Conservation (phyloP, 441 rosid genomes). For the Syzygium malaccense region DNA sequence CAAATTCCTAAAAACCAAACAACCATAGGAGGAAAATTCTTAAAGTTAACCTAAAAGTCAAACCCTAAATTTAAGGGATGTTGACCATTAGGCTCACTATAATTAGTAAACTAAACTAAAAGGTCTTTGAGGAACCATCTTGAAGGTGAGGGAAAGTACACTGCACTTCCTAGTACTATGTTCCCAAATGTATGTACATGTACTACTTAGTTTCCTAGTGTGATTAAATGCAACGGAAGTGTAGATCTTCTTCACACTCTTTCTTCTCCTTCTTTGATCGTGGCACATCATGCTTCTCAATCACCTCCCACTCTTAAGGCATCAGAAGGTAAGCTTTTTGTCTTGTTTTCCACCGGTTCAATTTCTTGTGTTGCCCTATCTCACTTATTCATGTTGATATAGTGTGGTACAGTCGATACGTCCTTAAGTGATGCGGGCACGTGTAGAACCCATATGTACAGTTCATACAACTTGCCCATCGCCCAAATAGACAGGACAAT, state of each 20-base stretch:
- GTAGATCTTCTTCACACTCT: neutral
- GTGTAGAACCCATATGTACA: neutral
- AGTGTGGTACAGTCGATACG: too few relatives aligned
- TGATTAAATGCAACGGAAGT: neutral
- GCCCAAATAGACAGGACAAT: neutral
- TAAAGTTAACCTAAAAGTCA: neutral
- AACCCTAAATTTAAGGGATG: neutral
- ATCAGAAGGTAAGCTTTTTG: neutral
- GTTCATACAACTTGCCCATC: neutral
- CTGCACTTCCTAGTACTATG: neutral
- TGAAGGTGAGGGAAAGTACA: neutral
- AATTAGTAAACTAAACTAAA: neutral
- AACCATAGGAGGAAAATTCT: neutral
- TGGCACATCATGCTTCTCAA: neutral
- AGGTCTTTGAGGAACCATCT: neutral
- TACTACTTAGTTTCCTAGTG: neutral
- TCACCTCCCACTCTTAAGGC: neutral
- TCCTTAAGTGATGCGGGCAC: fast-evolving
- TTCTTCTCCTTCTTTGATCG: neutral
- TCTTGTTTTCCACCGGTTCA: neutral
- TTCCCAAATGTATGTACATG: neutral
- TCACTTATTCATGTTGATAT: neutral
- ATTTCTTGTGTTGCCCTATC: neutral
- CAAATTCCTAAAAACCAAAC: neutral
- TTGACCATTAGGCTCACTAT: neutral